phyloP scores from a whole-genome alignment of 306 rosid species.

The Datisca glomerata region DNA sequence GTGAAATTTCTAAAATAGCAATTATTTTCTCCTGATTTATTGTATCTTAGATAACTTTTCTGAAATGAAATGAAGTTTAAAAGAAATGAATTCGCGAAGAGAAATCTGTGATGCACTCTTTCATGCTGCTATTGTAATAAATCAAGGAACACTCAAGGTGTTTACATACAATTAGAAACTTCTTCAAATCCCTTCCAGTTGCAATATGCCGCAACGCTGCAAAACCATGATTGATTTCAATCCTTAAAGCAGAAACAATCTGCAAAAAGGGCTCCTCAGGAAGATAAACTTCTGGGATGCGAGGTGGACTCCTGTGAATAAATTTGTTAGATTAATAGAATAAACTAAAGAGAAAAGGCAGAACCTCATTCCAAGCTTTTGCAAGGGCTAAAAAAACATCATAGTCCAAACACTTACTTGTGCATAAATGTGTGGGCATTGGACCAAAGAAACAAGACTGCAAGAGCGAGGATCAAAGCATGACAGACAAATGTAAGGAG shows the following conservation, averaged over 20 bases:
- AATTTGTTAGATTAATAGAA: neutral
- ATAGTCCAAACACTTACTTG: conserved; percentile 40
- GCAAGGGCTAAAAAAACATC: neutral
- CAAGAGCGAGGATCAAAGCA: conserved; percentile 40
- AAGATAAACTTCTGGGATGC: conserved; percentile 59
- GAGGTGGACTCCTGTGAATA: conserved; percentile 51
- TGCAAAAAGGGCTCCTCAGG: conserved; percentile 63
- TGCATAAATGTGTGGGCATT: conserved; percentile 69
- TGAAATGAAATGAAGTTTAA: too few species aligned
- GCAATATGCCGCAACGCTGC: conserved; percentile 56
- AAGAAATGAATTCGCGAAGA: too few species aligned
- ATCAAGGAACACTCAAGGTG: too few species aligned
- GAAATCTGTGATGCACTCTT: too few species aligned
- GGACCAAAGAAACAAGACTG: conserved; percentile 77
- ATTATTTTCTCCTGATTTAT: too few species aligned
- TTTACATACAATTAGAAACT: conserved; percentile 62
- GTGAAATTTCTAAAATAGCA: neutral
- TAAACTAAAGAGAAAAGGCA: neutral
- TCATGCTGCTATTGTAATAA: too few species aligned
- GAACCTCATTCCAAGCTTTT: neutral
- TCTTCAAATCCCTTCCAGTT: conserved; percentile 86
- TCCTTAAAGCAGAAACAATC: conserved; percentile 54
- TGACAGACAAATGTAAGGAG: conserved; percentile 70
- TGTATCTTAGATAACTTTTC: too few species aligned
- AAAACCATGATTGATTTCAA: conserved; percentile 54